phyloP scores from a whole-genome alignment of 83 land plant genomes.

The Thuja plicata region DNA sequence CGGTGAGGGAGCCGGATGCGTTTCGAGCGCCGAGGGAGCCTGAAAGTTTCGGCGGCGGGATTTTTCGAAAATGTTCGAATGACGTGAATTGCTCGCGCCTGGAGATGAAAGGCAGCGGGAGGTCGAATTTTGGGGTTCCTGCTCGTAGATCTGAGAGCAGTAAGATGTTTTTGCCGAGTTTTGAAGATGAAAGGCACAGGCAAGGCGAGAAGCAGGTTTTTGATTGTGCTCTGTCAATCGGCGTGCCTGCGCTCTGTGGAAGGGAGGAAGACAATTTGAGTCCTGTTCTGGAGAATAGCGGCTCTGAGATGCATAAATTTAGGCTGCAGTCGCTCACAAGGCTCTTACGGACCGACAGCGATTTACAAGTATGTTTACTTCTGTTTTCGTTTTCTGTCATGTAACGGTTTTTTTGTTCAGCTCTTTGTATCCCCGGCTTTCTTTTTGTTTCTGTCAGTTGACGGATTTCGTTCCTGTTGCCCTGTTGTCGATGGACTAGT shows the following conservation, averaged over 20 bases:
- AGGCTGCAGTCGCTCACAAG: not conserved
- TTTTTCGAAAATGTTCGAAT: not conserved
- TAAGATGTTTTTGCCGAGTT: not conserved
- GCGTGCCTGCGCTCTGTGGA: not conserved
- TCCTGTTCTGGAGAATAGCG: not conserved
- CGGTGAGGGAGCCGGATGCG: not conserved
- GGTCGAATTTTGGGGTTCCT: not conserved
- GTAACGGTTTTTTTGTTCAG: not conserved
- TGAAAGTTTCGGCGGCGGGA: constrained; percentile 5
- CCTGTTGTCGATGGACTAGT: not conserved
- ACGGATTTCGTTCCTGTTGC: not conserved
- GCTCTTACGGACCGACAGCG: not conserved
- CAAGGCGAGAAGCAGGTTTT: not conserved
- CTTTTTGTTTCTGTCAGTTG: not conserved
- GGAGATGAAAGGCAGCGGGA: not conserved
- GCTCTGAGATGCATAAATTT: not conserved
- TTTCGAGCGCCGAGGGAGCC: not conserved
- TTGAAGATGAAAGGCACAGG: not conserved
- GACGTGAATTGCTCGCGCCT: not conserved
- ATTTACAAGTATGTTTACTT: not conserved
- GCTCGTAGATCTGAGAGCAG: constrained; percentile 1
- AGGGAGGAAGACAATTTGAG: not conserved
- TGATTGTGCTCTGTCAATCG: constrained; percentile 3
- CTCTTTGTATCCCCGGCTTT: not conserved
- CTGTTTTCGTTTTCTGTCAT: not conserved